Conservation (phyloP, 257 asterid genomes). For the Scutellaria minor region DNA sequence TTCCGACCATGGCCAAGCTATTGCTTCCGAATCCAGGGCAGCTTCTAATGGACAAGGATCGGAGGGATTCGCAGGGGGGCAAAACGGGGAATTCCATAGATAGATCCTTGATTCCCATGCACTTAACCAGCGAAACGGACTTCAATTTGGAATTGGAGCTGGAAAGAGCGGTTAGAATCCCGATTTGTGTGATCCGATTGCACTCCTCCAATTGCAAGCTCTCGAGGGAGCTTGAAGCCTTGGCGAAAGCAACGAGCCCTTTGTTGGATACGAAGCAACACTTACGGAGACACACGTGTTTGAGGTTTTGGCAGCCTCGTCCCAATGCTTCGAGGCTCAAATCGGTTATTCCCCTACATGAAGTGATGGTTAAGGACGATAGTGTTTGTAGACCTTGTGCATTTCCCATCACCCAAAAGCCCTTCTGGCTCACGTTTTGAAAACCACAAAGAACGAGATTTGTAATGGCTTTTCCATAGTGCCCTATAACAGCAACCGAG, state of each 20-base stretch:
- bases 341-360: conserved; percentile 75
- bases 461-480: conserved; percentile 69
- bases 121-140: conserved; percentile 71
- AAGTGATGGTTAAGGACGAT: conserved; percentile 60
- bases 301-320: conserved; percentile 66
- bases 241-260: conserved; percentile 74
- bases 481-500: conserved; percentile 85
- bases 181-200: conserved; percentile 73
- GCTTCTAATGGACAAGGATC: conserved; percentile 67
- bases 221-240: conserved; percentile 64
- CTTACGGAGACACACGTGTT: conserved; percentile 60
- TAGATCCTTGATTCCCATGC: conserved; percentile 77
- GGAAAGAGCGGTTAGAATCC: conserved; percentile 68
- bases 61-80: conserved; percentile 79
- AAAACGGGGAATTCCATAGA: conserved; percentile 47
- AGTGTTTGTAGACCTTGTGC: conserved; percentile 67
- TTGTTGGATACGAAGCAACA: conserved; percentile 75
- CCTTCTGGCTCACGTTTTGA: conserved; percentile 77
- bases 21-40: conserved; percentile 81
- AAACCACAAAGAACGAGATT: conserved; percentile 66
- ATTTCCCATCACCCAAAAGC: conserved; percentile 94
- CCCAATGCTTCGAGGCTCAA: conserved; percentile 74
- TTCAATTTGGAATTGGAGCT: conserved; percentile 64
- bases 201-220: conserved; percentile 84
- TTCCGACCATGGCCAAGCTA: conserved; percentile 80